Evolutionary conservation across 108 stramenopile genomes (phyloP).

Genomic region (Aurantiochytrium sp.): DNA sequence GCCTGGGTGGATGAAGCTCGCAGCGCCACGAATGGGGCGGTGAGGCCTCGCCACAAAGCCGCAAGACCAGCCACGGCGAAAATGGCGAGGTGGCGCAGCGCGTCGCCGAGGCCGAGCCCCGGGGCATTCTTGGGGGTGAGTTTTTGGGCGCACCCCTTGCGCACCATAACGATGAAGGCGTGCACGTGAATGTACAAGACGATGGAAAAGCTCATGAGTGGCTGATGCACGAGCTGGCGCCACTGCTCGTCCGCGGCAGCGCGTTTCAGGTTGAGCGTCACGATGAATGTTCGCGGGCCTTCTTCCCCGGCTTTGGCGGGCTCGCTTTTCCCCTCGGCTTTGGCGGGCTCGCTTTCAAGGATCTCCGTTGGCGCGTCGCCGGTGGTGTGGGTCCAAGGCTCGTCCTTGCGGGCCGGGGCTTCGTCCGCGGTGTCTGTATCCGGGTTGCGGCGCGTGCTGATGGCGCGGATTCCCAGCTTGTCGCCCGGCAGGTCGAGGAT

Average conservation of each 20-base stretch:
- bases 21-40: neutral
- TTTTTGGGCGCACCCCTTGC: neutral
- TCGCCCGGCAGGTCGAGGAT: neutral
- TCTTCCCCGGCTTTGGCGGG: too few relatives aligned
- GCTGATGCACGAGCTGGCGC: neutral
- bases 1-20: too few relatives aligned
- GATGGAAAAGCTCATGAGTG: neutral
- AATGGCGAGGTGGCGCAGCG: neutral
- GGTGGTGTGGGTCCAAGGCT: neutral
- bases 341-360: neutral
- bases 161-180: neutral
- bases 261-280: neutral
- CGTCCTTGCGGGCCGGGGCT: neutral
- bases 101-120: neutral
- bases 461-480: neutral
- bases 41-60: neutral
- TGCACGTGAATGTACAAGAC: constrained; percentile 10
- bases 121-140: neutral
- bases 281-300: neutral
- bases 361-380: neutral
- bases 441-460: neutral
- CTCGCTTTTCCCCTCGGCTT: neutral
- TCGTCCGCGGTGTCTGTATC: neutral
- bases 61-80: neutral
- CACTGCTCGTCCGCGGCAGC: neutral